These are phyloP conservation scores for Besnoitia besnoiti DNA, from an alignment of 169 alveolate species.

Conservation along the genomic window DNA sequence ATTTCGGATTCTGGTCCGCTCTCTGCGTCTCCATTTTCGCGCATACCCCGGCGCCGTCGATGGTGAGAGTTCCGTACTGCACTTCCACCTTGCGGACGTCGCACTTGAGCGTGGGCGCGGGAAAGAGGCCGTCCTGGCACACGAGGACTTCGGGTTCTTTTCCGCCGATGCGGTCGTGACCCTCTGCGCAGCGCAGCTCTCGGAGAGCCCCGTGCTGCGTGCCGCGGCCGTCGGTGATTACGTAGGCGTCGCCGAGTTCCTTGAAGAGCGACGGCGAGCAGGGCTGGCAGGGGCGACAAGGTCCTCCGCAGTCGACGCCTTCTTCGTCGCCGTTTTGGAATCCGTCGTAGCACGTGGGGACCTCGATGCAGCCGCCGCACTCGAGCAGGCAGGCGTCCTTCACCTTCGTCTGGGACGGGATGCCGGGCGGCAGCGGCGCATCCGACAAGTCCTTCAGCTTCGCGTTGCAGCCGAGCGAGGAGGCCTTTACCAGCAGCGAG, in stretches of 20 bases:
- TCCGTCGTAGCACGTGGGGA: conserved; percentile 77
- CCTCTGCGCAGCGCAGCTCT: conserved; percentile 52
- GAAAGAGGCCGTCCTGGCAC: conserved; percentile 68
- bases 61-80: conserved; percentile 48
- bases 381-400: conserved; percentile 67
- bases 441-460: conserved; percentile 60
- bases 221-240: conserved; percentile 58
- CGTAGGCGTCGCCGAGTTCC: conserved; percentile 58
- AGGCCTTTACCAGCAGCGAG: conserved; percentile 66
- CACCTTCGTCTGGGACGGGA: conserved; percentile 62
- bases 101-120: conserved; percentile 58
- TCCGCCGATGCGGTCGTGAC: conserved; percentile 50
- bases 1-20: no score
- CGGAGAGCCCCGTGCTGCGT: conserved; percentile 65
- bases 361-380: conserved; percentile 69
- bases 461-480: conserved; percentile 69
- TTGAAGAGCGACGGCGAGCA: conserved; percentile 67
- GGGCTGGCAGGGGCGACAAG: conserved; percentile 76
- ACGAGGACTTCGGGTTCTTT: conserved; percentile 62
- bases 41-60: conserved; percentile 61
- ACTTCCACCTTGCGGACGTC: conserved; percentile 48
- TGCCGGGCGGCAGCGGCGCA: conserved; percentile 63
- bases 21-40: background rate
- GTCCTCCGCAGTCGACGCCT: conserved; percentile 81
- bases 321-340: conserved; percentile 79